phyloP scores from a whole-genome alignment of 768 basidiomycete genomes.

The Termitomyces titanicus region DNA sequence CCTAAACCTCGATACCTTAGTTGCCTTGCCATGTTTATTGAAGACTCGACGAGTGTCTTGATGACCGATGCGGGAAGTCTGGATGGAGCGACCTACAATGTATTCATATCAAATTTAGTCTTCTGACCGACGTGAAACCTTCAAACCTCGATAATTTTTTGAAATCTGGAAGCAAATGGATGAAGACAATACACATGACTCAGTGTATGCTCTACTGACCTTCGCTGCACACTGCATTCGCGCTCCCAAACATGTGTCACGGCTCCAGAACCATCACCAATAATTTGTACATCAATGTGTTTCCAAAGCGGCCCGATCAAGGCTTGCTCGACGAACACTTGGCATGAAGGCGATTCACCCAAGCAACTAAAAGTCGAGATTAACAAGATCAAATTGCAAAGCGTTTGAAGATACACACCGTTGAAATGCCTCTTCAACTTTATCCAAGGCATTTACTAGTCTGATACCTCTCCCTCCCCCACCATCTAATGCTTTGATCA shows the following conservation, averaged over 20 bases:
- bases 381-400: neutral
- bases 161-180: conserved; percentile 36
- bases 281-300: conserved; percentile 85
- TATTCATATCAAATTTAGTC: neutral
- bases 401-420: conserved; percentile 28
- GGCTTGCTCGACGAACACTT: conserved; percentile 83
- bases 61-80: conserved; percentile 68
- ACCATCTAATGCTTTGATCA: conserved; percentile 91
- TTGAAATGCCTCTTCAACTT: conserved; percentile 72
- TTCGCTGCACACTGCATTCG: conserved; percentile 87
- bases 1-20: conserved; percentile 84
- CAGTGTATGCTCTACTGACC: conserved; percentile 34
- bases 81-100: conserved; percentile 58
- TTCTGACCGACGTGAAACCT: neutral
- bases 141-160: conserved; percentile 83
- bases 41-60: conserved; percentile 66
- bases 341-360: conserved; percentile 35
- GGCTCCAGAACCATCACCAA: conserved; percentile 76
- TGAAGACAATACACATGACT: neutral
- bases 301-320: conserved; percentile 70
- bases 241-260: conserved; percentile 87
- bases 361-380: conserved; percentile 22
- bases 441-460: conserved; percentile 69
- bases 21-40: conserved; percentile 72
- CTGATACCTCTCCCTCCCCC: conserved; percentile 91